Base-by-base conservation (phyloP, 495 filamentous ascomycete species). In the Sabuloglossum arenarium region DNA sequence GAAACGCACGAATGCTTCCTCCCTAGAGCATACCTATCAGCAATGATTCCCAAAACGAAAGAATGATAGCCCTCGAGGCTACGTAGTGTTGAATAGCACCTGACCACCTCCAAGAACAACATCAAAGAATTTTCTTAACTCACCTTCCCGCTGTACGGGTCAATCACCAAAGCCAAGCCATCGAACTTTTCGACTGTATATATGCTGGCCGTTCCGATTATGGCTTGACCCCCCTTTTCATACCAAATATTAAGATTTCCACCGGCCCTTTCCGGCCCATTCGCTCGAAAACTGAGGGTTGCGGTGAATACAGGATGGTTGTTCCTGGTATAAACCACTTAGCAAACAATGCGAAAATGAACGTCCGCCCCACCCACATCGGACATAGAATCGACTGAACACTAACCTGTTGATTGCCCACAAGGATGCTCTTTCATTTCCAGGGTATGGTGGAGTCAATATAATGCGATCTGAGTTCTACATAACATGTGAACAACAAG, bases 211-310 rank as follows among this genome's bases (percentile, higher is more conserved):
- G 80, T 73, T 52, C 80, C 80, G 55, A 93, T 69, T 21, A 70
- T 71, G 60, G 71, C 66, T 59, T 75, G 70, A 47, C 85, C 86
- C 54, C 85, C 78, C 59, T 84, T 81, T 19, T 79, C 79, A 65
- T 90, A 87, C 93, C 93, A 98, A 60, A 98, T 71, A 64, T 95
- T 86, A 58, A 98, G 74, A 68, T 93, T 96, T 46, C 91, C 91
- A 29, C 83, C 79, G 31, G 79, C 86, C 61, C 86, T 73, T 67
- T 97, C 91, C 14, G 81, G 83, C 3, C 91, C 91, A 52, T 77
- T 86, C 8, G 80, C 86, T 59, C 91, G 79, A 71, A 97, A 97
- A 61, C 88, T 79, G 60, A 95, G 72, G 60, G 93, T 86, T 32
- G 79, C 79, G 11, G 75, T 76, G 88, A 88, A 98, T 67, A 81